Evolutionary conservation across 148 eudicot genomes (phyloP), one percentile per base, ranked within the genome.

Genomic region (Diospyros kaki): DNA sequence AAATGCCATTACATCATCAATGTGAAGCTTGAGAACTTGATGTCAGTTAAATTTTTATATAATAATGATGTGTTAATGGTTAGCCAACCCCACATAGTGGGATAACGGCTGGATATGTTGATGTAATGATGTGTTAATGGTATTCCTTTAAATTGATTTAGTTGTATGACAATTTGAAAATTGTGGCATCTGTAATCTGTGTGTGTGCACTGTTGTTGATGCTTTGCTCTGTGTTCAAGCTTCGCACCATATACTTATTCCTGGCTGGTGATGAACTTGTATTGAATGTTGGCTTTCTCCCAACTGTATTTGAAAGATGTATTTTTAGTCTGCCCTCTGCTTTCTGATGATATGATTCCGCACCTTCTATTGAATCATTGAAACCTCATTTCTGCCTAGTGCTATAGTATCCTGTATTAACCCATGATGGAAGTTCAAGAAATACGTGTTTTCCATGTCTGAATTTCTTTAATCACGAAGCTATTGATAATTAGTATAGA

Each of bases 281-380:
- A 56, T 56, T 56, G 28, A 28, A 28, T 28, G 28, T 28, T 28
- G 28, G 28, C 28, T 28, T 28, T 28, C 28, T 28, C 28, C 28
- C 28, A 28, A 28, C 28, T 28, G 28, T 28, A 28, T 0, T 28
- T 28, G 28, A 28, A 28, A 28, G 66, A 68, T 62, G 77, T 56
- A 69, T 11, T 73, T 69, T 54, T 76, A 77, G 77, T 58, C 28
- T 28, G 15, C 62, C 71, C 48, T 11, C 46, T 44, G 12, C 40
- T 0, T 28, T 9, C 64, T 45, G 71, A 83, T 83, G 82, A 82
- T 82, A 82, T 15, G 72, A 68, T 39, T 42, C 17, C 50, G 45
- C 61, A n/a, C 62, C 62, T 62, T 9, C 15, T 67, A 15, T 67
- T 11, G 3, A n/a, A 12, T 45, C n/a, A 48, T 54, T 67, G 70